Percentiles rank a stretch among this genome's conserved stretches.
These are phyloP conservation scores for Phialophora chinensis DNA, from an alignment of 2,329 filamentous ascomycete genomes.

Conservation along the genomic window DNA sequence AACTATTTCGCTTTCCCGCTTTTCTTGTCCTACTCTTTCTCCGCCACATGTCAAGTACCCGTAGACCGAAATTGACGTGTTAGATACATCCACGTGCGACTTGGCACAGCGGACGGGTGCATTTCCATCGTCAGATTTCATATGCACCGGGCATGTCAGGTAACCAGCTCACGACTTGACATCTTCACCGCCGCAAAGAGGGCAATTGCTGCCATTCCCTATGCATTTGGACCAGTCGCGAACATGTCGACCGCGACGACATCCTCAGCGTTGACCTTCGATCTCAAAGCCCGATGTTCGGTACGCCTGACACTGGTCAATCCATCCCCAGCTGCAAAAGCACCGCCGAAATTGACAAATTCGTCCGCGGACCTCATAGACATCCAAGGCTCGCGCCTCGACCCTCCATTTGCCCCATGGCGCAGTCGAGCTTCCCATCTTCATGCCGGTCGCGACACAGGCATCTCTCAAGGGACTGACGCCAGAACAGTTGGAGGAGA, in stretches of 20 bases:
- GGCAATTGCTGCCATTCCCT: constrained; percentile 20
- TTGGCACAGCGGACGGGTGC: constrained; percentile 20
- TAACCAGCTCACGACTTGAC: constrained; percentile 29
- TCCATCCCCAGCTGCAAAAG: constrained; percentile 11
- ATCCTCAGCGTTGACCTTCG: constrained; percentile 73
- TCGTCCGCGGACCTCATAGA: constrained; percentile 59
- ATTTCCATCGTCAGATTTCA: constrained; percentile 26
- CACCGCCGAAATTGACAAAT: constrained; percentile 28
- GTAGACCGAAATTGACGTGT: constrained; percentile 18
- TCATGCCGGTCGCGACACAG: constrained; percentile 98
- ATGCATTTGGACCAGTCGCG: constrained; percentile 33
- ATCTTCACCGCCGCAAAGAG: constrained; percentile 34
- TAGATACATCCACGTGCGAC: constrained; percentile 29
- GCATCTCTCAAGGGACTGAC: constrained; percentile 94
- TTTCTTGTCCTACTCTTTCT: constrained; percentile 14
- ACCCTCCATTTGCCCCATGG: constrained; percentile 89
- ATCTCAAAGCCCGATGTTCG: constrained; percentile 78
- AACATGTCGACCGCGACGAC: constrained; percentile 36
- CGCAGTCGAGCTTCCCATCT: constrained; percentile 84
- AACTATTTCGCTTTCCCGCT: background rate
- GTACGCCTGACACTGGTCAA: constrained; percentile 58
- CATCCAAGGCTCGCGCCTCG: constrained; percentile 91
- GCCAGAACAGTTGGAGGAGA: constrained; percentile 86
- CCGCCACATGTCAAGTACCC: constrained; percentile 19
- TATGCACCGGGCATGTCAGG: constrained; percentile 30